Evolutionary conservation across 2,329 filamentous ascomycete genomes (phyloP), one percentile per base, ranked within the genome.

Genomic region (Ophiocordyceps sinensis): DNA sequence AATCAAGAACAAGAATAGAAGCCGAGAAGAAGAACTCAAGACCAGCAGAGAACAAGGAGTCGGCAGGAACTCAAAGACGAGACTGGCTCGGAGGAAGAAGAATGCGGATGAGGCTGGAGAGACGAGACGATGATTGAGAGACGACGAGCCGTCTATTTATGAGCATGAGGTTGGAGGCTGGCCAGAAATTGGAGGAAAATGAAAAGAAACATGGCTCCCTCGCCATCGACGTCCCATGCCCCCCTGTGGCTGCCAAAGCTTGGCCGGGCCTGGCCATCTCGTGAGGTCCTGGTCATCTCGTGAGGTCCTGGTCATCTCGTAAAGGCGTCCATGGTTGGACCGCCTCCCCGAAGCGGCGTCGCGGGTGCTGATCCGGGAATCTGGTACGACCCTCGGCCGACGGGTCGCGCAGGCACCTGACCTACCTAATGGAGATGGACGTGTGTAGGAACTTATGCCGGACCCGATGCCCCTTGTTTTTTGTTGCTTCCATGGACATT

Each of bases 371-470:
- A 46, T 46, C 41, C 31, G 30, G 29, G 28, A 40, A 34, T 38
- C 30, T 31, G 30, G 29, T 15, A n/a, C 23, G 38, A 23, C 41
- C 28, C 36, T 39, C 17, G n/a, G 19, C 39, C 29, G 31, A 39
- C 4, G n/a, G 17, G 10, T 14, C 11, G 4, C 13, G 9, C 35
- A 28, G 5, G n/a, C 28, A 36, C 19, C 19, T 32, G 19, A 47
- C 45, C 45, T 47, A 40, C 46, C 46, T 43, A 46, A 44, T 41
- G 28, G 37, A 40, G 44, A 26, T 41, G 40, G 40, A 12, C 3
- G 11, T 21, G 28, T n/a, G 17, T 23, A 29, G 40, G 39, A 44
- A 44, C 43, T 47, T 47, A 37, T 42, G 35, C 37, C n/a, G 39
- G 32, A 37, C 2, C 28, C 36, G 13, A 34, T 2, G 15, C 6